Evolutionary conservation across 2,329 filamentous ascomycete genomes (phyloP), one percentile per base, ranked within the genome.

Genomic region (Chaetomium globosum): DNA sequence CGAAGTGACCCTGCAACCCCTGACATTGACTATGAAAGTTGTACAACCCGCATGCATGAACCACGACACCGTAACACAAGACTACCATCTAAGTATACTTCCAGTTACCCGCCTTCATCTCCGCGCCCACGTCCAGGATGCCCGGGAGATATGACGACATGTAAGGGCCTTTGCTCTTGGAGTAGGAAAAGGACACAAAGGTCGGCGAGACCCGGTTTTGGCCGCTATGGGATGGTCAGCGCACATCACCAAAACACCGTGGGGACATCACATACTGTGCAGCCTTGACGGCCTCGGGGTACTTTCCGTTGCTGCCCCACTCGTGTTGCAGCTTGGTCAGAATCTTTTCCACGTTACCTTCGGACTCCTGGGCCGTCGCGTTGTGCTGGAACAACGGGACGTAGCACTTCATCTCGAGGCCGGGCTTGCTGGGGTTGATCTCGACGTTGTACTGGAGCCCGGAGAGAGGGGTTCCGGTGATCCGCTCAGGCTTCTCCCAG

Each of bases 371-470:
- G 10, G 21, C 60, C 5, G 26, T 51, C 5, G 36, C 39, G 39
- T 55, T 56, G 60, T 62, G 60, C 53, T 62, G 60, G 60, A 62
- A 62, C 28, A 62, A 53, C 52, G 60, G 60, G 10, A 62, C 26
- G 31, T 62, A 62, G 53, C 52, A 57, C 60, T 62, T 57, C 21
- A 54, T 62, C 52, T 62, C 60, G 30, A 62, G 52, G 16, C 52
- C 60, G 4, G 61, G n/a, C 54, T 58, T 63, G 54, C 54, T 55
- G 23, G 61, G 61, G 43, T 33, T 52, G 4, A 63, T 31, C 30
- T 63, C 61, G 54, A 63, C 61, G 53, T 63, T 63, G 54, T 63
- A 58, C 46, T 63, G 61, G 43, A 63, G 61, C 2, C 61, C 54
- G 10, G 28, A 51, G 12, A 63, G 46, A 2, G 60, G 53, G 12